These are phyloP conservation scores for Aspergillus baeticus DNA, from an alignment of 495 filamentous ascomycete species.

Conservation along the genomic window DNA sequence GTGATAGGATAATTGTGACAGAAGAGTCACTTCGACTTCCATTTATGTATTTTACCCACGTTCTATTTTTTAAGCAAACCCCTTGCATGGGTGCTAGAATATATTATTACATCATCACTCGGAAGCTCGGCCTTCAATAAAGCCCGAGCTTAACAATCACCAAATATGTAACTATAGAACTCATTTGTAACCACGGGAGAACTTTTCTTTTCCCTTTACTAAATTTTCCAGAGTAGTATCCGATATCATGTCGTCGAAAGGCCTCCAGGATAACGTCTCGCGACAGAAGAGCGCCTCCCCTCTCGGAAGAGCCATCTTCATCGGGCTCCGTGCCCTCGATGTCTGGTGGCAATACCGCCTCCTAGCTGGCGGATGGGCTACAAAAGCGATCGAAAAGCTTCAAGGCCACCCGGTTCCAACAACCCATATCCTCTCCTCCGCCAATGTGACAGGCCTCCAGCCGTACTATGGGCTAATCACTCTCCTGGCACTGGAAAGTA, in stretches of 20 bases:
- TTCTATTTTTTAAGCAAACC: too few species aligned
- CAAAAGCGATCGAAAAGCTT: slow-evolving; percentile 13
- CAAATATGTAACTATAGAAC: too few species aligned
- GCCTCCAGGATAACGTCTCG: slow-evolving; percentile 20
- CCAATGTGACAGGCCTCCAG: slow-evolving; percentile 32
- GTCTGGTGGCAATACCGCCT: slow-evolving; percentile 57
- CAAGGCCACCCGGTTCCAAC: slow-evolving; percentile 16
- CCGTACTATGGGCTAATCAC: slow-evolving; percentile 59
- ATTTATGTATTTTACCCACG: too few species aligned
- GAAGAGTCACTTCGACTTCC: too few species aligned
- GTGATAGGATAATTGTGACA: too few species aligned
- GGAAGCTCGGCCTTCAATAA: too few species aligned
- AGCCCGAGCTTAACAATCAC: too few species aligned
- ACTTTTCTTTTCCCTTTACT: too few species aligned
- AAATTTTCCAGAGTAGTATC: too few species aligned
- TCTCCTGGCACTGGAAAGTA: slow-evolving; percentile 48
- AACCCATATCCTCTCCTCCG: slow-evolving; percentile 23
- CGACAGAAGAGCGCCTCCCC: slow-evolving; percentile 39
- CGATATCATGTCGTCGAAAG: slow-evolving; percentile 9
- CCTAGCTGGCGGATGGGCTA: slow-evolving; percentile 27
- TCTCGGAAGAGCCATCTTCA: slow-evolving; percentile 51
- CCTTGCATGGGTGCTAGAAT: too few species aligned
- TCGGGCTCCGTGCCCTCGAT: slow-evolving; percentile 56
- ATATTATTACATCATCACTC: too few species aligned
- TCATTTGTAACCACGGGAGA: too few species aligned